phyloP scores from a whole-genome alignment of 2,329 filamentous ascomycete species.

The Epichloe sibirici region DNA sequence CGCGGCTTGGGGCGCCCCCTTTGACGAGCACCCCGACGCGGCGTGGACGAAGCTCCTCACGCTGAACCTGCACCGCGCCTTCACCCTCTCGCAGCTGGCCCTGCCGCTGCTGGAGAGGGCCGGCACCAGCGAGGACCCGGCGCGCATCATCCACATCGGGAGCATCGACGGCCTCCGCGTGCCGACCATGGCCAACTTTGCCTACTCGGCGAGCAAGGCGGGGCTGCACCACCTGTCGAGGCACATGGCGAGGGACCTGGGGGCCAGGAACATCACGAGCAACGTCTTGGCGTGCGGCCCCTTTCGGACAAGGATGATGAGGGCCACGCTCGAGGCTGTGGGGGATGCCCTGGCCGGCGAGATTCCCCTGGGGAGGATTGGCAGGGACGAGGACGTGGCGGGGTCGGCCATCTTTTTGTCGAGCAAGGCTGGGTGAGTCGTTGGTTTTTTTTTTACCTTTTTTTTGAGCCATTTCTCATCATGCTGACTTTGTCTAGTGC shows the following conservation, averaged over 20 bases:
- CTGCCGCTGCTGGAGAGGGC: conserved; percentile 45
- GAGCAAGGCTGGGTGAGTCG: conserved; percentile 47
- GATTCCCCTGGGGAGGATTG: conserved; percentile 56
- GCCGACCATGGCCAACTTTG: conserved; percentile 45
- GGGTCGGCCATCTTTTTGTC: conserved; percentile 59
- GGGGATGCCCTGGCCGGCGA: conserved; percentile 41
- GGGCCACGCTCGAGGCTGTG: conserved; percentile 42
- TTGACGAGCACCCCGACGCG: conserved; percentile 45
- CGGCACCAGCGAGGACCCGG: conserved; percentile 29
- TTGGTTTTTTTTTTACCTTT: neutral
- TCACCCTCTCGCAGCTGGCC: conserved; percentile 51
- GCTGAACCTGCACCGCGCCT: conserved; percentile 56
- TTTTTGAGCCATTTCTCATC: conserved; percentile 19
- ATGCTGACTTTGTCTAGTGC: conserved; percentile 18
- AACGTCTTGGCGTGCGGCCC: conserved; percentile 64
- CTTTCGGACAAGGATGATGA: conserved; percentile 59
- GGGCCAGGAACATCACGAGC: conserved; percentile 45
- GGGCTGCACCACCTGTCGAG: conserved; percentile 51
- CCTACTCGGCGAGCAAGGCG: conserved; percentile 50
- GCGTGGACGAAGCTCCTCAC: conserved; percentile 49
- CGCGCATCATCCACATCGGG: conserved; percentile 53
- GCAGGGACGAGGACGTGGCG: conserved; percentile 55
- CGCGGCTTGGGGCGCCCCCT: conserved; percentile 49
- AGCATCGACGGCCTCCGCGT: conserved; percentile 50
- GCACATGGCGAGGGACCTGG: conserved; percentile 47